A percentile compares a stretch with the other conserved stretches of the same genome.
Conservation (phyloP, 495 filamentous ascomycete genomes). For the Hypoxylon rickii region DNA sequence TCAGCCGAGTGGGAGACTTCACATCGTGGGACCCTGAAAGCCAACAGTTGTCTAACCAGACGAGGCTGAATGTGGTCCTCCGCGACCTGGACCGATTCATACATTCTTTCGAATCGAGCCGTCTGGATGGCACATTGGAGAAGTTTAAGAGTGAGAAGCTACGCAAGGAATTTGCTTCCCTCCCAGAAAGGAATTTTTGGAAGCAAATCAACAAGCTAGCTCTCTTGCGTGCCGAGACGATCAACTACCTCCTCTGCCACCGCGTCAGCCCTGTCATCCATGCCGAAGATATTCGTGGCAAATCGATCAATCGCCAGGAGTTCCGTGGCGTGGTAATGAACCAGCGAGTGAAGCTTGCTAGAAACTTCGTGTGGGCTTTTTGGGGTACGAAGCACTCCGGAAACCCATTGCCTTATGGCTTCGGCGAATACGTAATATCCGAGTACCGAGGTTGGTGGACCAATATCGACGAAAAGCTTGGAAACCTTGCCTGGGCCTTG, state of each 20-base stretch:
- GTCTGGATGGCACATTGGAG: not conserved
- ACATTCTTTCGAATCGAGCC: not conserved
- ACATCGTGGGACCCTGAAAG: not conserved
- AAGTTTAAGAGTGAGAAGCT: not conserved
- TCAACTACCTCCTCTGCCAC: constrained; percentile 10
- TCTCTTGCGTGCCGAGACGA: not conserved
- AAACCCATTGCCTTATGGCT: not conserved
- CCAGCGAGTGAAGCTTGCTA: too few species aligned
- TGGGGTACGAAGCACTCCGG: constrained; percentile 3
- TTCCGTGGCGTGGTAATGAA: too few species aligned
- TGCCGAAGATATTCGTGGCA: not conserved
- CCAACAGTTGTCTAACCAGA: not conserved
- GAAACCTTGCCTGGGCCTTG: not conserved
- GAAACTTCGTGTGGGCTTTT: not conserved
- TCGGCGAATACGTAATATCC: not conserved
- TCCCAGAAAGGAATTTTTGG: not conserved
- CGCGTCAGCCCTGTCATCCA: constrained; percentile 9
- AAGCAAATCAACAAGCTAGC: not conserved
- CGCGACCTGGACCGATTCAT: constrained; percentile 9
- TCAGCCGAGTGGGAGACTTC: not conserved
- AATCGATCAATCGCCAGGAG: too few species aligned
- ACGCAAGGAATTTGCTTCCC: not conserved
- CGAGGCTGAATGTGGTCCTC: not conserved
- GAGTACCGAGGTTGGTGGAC: constrained; percentile 3
- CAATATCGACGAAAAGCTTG: constrained; percentile 10